A percentile compares a stretch with the other conserved stretches of the same genome.
These are phyloP conservation scores for Lotus japonicus DNA, from an alignment of 306 rosid genomes.

Conservation along the genomic window DNA sequence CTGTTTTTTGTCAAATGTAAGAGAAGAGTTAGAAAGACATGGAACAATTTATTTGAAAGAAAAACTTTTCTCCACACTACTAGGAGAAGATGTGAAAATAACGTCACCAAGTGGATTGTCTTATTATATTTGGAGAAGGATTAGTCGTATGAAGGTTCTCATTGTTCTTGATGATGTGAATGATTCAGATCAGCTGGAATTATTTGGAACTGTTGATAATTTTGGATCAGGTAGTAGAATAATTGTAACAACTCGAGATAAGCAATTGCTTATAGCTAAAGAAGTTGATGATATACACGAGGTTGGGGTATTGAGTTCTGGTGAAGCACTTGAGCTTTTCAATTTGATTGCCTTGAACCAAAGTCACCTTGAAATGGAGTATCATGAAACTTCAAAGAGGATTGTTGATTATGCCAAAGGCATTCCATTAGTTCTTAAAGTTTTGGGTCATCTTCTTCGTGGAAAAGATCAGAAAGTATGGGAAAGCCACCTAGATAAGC, in stretches of 20 bases:
- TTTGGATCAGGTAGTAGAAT: background rate
- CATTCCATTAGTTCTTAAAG: constrained; percentile 15
- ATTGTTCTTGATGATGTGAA: constrained; percentile 16
- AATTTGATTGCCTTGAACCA: background rate
- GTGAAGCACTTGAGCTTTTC: constrained; percentile 17
- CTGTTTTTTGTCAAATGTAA: background rate
- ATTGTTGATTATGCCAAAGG: background rate
- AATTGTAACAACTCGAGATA: constrained; percentile 8
- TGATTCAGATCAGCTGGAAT: background rate
- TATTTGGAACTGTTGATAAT: background rate
- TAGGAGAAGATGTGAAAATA: background rate
- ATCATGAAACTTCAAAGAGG: background rate
- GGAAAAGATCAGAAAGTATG: constrained; percentile 9
- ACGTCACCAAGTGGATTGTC: background rate
- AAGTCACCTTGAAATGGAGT: background rate
- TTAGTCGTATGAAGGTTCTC: background rate
- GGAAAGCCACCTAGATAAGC: constrained; percentile 6
- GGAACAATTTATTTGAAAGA: background rate
- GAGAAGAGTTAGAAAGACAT: background rate
- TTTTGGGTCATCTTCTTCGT: constrained; percentile 2
- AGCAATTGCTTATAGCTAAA: background rate
- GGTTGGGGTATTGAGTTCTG: background rate
- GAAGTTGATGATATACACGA: background rate
- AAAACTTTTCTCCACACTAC: background rate
- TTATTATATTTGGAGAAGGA: background rate